phyloP scores from a whole-genome alignment of 257 asterid genomes.

The Marsdenia floribunda region DNA sequence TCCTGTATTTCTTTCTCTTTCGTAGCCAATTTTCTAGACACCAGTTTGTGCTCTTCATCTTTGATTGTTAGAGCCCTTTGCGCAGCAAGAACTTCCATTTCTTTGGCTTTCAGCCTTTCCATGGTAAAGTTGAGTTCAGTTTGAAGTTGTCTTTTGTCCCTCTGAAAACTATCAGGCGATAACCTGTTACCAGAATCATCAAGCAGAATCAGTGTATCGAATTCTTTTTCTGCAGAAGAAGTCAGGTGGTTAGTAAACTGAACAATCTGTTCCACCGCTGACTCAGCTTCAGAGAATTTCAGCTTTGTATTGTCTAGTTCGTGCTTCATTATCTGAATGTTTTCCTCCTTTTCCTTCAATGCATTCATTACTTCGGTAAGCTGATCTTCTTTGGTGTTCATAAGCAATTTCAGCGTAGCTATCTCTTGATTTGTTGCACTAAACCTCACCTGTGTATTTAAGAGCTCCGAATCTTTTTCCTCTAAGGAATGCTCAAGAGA shows the following conservation, averaged over 20 bases:
- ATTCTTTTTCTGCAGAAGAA: conserved; percentile 31
- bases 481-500: conserved; percentile 54
- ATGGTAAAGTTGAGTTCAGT: conserved; percentile 52
- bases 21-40: conserved; percentile 36
- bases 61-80: conserved; percentile 51
- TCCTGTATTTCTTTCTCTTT: conserved; percentile 54
- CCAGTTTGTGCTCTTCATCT: conserved; percentile 59
- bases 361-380: conserved; percentile 39
- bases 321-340: conserved; percentile 43
- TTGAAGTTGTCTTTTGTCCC: conserved; percentile 53
- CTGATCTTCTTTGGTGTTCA: conserved; percentile 51
- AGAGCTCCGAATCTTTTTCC: conserved; percentile 57
- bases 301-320: conserved; percentile 41
- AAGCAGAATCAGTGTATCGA: conserved; percentile 18
- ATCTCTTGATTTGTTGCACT: conserved; percentile 52
- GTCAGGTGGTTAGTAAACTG: conserved; percentile 59
- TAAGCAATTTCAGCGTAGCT: conserved; percentile 37
- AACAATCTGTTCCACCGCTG: conserved; percentile 52
- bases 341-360: conserved; percentile 63
- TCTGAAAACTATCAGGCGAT: conserved; percentile 27
- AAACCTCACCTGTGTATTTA: conserved; percentile 40
- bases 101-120: conserved; percentile 59
- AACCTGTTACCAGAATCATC: conserved; percentile 17
- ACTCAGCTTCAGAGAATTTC: conserved; percentile 64
- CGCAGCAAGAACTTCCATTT: conserved; percentile 56